phyloP scores from a whole-genome alignment of 306 rosid genomes.

The Oxytropis ochrocephala region DNA sequence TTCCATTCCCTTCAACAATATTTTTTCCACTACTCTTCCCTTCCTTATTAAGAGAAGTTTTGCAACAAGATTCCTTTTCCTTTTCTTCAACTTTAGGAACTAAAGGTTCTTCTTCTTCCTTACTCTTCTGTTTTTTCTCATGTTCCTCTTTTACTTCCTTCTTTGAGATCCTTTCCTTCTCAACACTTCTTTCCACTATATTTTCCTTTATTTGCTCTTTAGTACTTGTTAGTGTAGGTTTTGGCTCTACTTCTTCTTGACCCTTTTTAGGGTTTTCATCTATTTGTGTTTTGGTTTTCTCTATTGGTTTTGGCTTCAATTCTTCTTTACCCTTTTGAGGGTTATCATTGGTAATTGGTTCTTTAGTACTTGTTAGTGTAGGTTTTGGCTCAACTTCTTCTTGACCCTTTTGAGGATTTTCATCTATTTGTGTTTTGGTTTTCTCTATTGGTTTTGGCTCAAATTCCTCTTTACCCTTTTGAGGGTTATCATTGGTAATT shows the following conservation, averaged over 20 bases:
- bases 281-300: neutral
- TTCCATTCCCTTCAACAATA: neutral
- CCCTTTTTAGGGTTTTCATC: neutral
- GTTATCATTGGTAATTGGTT: neutral
- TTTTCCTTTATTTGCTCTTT: constrained; percentile 8
- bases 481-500: neutral
- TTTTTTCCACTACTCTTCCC: constrained; percentile 10
- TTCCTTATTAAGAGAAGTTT: neutral
- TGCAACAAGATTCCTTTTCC: constrained; percentile 10
- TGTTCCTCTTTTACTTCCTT: constrained; percentile 6
- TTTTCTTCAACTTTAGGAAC: neutral
- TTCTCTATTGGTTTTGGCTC: constrained; percentile 8
- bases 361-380: neutral
- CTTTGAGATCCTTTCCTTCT: constrained; percentile 5
- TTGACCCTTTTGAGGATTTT: neutral
- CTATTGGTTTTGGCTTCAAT: constrained; percentile 8
- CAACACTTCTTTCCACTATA: neutral
- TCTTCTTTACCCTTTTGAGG: constrained; percentile 21
- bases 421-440: neutral
- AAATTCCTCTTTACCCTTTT: constrained; percentile 19
- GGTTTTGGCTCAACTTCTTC: constrained; percentile 7
- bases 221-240: neutral
- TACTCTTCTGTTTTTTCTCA: constrained; percentile 16
- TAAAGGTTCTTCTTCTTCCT: constrained; percentile 4
- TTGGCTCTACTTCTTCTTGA: constrained; percentile 6